Evolutionary conservation across 2,329 filamentous ascomycete genomes (phyloP).

Genomic region (Graphiopsis chlorocephala): DNA sequence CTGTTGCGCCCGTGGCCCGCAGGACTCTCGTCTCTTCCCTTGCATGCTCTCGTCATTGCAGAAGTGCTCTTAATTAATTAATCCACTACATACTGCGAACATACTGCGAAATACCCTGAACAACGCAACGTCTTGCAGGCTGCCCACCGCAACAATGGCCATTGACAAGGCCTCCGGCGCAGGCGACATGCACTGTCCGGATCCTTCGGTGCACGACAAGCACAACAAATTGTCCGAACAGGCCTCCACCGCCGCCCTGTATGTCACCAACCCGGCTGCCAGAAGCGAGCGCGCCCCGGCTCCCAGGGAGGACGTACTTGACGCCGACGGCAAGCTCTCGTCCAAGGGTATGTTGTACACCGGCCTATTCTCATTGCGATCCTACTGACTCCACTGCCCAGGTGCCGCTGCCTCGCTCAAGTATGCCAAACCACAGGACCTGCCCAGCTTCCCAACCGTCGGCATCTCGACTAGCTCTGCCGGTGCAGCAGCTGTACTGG

Average conservation of each 20-base stretch:
- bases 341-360: conserved; percentile 50
- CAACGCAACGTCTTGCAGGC: not conserved
- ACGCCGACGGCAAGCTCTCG: conserved; percentile 55
- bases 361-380: not conserved
- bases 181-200: conserved; percentile 36
- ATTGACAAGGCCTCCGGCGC: conserved; percentile 18
- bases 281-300: conserved; percentile 26
- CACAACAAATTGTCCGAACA: conserved; percentile 43
- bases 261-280: conserved; percentile 45
- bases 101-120: not conserved
- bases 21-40: not conserved
- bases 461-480: conserved; percentile 67
- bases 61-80: not conserved
- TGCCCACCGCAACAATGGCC: conserved; percentile 18
- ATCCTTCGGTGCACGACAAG: conserved; percentile 44
- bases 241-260: conserved; percentile 62
- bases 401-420: conserved; percentile 62
- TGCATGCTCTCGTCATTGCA: not conserved
- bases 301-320: conserved; percentile 39
- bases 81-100: not conserved
- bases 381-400: conserved; percentile 32
- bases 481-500: conserved; percentile 57
- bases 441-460: conserved; percentile 70
- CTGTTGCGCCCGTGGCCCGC: not conserved
- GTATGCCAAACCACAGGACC: conserved; percentile 68